Evolutionary conservation across 1,284 basidiomycete genomes (phyloP), one percentile per base, ranked within the genome.

Genomic region (Agroathelia rolfsii): DNA sequence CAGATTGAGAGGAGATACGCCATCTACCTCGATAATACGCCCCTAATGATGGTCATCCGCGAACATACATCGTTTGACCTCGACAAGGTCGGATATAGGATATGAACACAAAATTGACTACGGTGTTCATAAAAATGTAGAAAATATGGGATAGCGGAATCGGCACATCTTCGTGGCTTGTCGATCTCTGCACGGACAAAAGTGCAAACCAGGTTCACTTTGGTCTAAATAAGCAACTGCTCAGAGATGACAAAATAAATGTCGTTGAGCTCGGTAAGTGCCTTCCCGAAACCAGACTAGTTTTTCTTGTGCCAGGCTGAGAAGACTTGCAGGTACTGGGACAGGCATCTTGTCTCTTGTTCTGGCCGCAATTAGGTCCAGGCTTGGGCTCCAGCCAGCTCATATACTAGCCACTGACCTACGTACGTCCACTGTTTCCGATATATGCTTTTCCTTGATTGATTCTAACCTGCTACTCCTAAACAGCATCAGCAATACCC

Each of bases 71-170:
- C 80, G 2, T 92, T 86, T 50, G 87, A 89, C 50, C 62, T 93
- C 5, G 87, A 92, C 61, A 92, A 92, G 72, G 88, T 86, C 42
- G 41, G 64, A 44, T 9, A n/a, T 24, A 14, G 16, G 34, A 18
- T 18, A 10, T 16, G 11, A 32, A n/a, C 17, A 32, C 28, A 3
- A 27, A 43, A 26, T 26, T 39, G 30, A 34, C 51, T 47, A 45
- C 34, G 45, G 33, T 36, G 18, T n/a, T n/a, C n/a, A n/a, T n/a
- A n/a, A n/a, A n/a, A n/a, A n/a, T n/a, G n/a, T 58, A 90, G 87
- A 92, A 90, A 85, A 71, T 90, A 32, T 90, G 87, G 88, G 88
- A 92, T 52, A 90, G 85, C 35, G 87, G 86, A 2, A 66, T 89
- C 29, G 85, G 82, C 2, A 58, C 89, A 14, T 75, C 77, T 35